These are phyloP conservation scores for Malus domestica DNA, from an alignment of 306 rosid genomes.

Conservation along the genomic window DNA sequence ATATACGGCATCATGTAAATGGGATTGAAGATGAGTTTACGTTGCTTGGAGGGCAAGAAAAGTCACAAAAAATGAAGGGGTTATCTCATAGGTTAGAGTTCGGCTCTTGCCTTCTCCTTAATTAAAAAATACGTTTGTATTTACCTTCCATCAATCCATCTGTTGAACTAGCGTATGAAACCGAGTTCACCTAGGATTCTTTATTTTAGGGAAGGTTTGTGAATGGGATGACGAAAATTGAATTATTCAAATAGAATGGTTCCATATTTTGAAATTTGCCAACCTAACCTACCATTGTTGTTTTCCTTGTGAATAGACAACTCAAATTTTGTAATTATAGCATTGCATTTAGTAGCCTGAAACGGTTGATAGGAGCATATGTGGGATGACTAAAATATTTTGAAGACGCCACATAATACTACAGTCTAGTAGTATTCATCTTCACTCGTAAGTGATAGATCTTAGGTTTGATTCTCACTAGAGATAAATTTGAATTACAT, in stretches of 20 bases:
- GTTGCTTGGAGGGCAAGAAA: not conserved
- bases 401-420: too few species aligned
- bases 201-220: not conserved
- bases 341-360: too few species aligned
- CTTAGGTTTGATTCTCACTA: too few species aligned
- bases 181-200: not conserved
- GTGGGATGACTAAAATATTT: too few species aligned
- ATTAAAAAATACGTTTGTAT: not conserved
- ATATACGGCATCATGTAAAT: not conserved
- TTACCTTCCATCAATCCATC: too few species aligned
- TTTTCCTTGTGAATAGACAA: not conserved
- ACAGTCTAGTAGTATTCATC: rapidly evolving
- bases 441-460: too few species aligned
- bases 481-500: too few species aligned
- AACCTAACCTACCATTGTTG: too few species aligned
- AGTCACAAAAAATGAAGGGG: not conserved
- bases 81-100: too few species aligned
- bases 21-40: not conserved
- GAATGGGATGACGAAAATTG: not conserved
- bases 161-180: not conserved
- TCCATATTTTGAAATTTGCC: not conserved
- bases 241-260: too few species aligned
- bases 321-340: not conserved
- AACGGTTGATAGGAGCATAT: too few species aligned
- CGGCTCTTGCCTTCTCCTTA: not conserved